phyloP scores from a whole-genome alignment of 2,329 filamentous ascomycete species.

The Microdochium bolleyi region DNA sequence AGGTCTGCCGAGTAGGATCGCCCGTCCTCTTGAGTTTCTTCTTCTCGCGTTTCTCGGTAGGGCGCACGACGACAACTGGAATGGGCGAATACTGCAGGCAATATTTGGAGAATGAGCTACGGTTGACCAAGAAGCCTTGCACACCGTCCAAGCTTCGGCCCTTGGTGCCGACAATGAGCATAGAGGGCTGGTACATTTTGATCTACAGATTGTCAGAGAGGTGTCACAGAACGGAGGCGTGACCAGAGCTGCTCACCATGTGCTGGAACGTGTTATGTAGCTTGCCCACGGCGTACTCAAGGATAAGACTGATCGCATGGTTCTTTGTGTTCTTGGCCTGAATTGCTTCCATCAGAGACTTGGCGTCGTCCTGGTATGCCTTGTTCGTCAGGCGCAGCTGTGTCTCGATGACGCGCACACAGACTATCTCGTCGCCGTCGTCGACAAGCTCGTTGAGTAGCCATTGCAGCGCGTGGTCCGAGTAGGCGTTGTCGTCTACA shows the following conservation, averaged over 20 bases:
- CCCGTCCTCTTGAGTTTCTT: constrained; percentile 80
- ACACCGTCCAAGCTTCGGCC: constrained; percentile 79
- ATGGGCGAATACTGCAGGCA: constrained; percentile 90
- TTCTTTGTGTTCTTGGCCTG: constrained; percentile 71
- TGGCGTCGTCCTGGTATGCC: constrained; percentile 69
- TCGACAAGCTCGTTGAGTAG: constrained; percentile 86
- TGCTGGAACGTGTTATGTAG: constrained; percentile 85
- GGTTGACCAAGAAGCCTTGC: constrained; percentile 70
- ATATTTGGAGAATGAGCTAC: constrained; percentile 87
- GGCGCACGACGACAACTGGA: constrained; percentile 85
- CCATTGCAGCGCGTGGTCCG: constrained; percentile 88
- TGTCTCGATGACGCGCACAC: constrained; percentile 80
- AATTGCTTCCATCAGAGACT: constrained; percentile 65
- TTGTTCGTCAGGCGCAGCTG: constrained; percentile 62
- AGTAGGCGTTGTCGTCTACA: constrained; percentile 85
- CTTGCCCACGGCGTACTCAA: constrained; percentile 86
- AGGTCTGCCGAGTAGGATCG: constrained; percentile 68
- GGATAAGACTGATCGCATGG: constrained; percentile 74
- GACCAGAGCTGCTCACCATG: constrained; percentile 51
- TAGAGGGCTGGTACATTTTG: constrained; percentile 82
- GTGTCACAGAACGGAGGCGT: constrained; percentile 7
- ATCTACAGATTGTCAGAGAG: constrained; percentile 46
- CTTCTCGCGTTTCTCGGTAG: constrained; percentile 78
- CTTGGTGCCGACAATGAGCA: constrained; percentile 83
- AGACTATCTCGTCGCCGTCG: constrained; percentile 89